phyloP scores from a whole-genome alignment of 352 stramenopile species.

The Pseudoperonospora humuli region DNA sequence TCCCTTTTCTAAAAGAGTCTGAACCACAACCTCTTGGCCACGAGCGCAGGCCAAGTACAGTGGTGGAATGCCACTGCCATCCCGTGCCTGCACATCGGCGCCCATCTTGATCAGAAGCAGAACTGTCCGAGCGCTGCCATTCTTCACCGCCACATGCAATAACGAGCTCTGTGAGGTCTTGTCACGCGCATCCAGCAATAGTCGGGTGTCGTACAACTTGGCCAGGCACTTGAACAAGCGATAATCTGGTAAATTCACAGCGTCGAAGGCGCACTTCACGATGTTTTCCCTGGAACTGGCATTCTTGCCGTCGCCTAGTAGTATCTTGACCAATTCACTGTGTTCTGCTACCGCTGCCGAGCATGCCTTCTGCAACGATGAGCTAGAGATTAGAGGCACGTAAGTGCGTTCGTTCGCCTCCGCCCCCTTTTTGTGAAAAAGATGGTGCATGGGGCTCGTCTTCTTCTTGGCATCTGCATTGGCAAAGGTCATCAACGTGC shows the following conservation, averaged over 20 bases:
- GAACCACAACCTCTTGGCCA: slow-evolving; percentile 51
- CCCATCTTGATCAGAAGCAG: slow-evolving; percentile 54
- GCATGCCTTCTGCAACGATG: slow-evolving; percentile 35
- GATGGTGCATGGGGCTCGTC: slow-evolving; percentile 22
- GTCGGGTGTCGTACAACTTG: slow-evolving; percentile 33
- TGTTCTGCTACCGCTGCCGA: slow-evolving; percentile 42
- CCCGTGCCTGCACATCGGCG: slow-evolving; percentile 52
- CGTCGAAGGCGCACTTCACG: slow-evolving; percentile 40
- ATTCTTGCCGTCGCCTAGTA: slow-evolving; percentile 45
- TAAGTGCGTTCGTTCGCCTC: slow-evolving; percentile 14
- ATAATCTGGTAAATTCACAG: slow-evolving; percentile 36
- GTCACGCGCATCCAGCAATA: slow-evolving; percentile 41
- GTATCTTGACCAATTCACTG: slow-evolving; percentile 27
- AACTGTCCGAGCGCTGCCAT: slow-evolving; percentile 42
- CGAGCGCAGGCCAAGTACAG: slow-evolving; percentile 74
- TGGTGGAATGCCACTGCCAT: slow-evolving; percentile 56
- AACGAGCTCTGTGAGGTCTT: slow-evolving; percentile 41
- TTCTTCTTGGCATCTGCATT: slow-evolving; percentile 21
- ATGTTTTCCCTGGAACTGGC: slow-evolving; percentile 24
- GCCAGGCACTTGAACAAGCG: slow-evolving; percentile 45
- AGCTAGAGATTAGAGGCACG: slow-evolving; percentile 29
- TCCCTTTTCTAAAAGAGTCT: slow-evolving; percentile 47
- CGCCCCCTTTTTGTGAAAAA: slow-evolving; percentile 29
- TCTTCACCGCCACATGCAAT: slow-evolving; percentile 55
- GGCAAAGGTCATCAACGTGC: slow-evolving; percentile 30